These are phyloP conservation scores for Rhizodiscina lignyota DNA, from an alignment of 495 filamentous ascomycete species.

Conservation along the genomic window DNA sequence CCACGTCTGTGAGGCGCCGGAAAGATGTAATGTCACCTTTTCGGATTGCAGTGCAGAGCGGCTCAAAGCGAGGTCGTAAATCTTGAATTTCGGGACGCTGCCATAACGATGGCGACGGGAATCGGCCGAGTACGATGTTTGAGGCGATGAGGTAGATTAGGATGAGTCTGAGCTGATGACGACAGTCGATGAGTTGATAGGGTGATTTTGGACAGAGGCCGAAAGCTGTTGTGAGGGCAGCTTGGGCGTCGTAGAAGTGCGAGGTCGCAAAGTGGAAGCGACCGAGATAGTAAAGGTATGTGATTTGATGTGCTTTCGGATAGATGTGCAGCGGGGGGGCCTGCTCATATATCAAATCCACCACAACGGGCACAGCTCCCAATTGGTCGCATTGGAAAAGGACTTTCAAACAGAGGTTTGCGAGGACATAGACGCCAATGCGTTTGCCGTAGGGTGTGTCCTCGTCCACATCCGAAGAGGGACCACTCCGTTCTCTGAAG, in stretches of 20 bases:
- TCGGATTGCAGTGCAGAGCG: constrained; percentile 55
- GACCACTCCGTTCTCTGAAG: constrained; percentile 60
- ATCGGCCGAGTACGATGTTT: constrained; percentile 73
- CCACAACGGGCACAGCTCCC: too few relatives aligned
- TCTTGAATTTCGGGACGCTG: constrained; percentile 53
- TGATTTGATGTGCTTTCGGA: constrained; percentile 75
- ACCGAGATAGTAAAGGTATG: constrained; percentile 89
- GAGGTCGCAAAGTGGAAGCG: constrained; percentile 71
- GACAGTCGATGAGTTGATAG: constrained; percentile 46
- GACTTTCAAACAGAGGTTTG: constrained; percentile 78
- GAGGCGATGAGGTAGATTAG: constrained; percentile 70
- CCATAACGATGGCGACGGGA: constrained; percentile 52
- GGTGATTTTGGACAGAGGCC: constrained; percentile 47
- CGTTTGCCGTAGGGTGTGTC: constrained; percentile 67
- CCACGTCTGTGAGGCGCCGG: constrained; percentile 38
- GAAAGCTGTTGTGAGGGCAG: constrained; percentile 64
- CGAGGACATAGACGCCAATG: constrained; percentile 73
- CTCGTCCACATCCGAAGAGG: constrained; percentile 26
- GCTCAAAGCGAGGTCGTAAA: constrained; percentile 55
- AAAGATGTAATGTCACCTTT: constrained; percentile 68
- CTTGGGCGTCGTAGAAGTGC: constrained; percentile 59
- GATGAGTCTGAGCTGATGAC: constrained; percentile 38
- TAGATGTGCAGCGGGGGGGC: constrained; percentile 64
- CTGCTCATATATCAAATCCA: constrained; percentile 65
- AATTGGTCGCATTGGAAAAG: too few relatives aligned